Percentiles rank a stretch among this genome's conserved stretches.
These are phyloP conservation scores for Erucastrum elatum DNA, from an alignment of 345 rosid genomes.

Conservation along the genomic window DNA sequence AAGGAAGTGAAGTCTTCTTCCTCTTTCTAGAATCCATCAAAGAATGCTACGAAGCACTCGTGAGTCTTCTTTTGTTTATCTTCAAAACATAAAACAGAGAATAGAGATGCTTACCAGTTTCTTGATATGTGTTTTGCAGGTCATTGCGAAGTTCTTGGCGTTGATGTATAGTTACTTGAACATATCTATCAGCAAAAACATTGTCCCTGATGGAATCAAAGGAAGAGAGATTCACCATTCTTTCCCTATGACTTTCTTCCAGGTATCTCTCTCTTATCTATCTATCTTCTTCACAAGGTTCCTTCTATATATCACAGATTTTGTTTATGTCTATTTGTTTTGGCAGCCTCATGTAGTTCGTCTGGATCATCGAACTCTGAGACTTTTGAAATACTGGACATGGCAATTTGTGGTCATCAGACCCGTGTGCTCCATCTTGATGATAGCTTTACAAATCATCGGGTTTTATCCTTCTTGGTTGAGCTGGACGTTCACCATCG, in stretches of 20 bases:
- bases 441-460: constrained; percentile 68
- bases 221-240: constrained; percentile 93
- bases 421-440: constrained; percentile 80
- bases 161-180: constrained; percentile 89
- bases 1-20: constrained; percentile 81
- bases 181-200: constrained; percentile 76
- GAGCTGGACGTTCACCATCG: constrained; percentile 92
- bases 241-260: constrained; percentile 95
- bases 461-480: constrained; percentile 83
- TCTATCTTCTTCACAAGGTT: not conserved
- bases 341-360: constrained; percentile 76
- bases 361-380: constrained; percentile 67
- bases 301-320: not conserved
- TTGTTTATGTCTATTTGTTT: not conserved
- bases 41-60: constrained; percentile 95
- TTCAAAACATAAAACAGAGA: not conserved
- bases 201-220: constrained; percentile 86
- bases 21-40: constrained; percentile 77
- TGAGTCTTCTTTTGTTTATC: constrained; percentile 40
- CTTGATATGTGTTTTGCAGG: constrained; percentile 45
- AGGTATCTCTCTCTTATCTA: constrained; percentile 45
- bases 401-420: constrained; percentile 93
- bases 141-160: constrained; percentile 91
- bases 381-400: constrained; percentile 87
- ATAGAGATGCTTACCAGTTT: not conserved